Evolutionary conservation across 768 basidiomycete species (phyloP).

Genomic region (Tulasnella sp.): DNA sequence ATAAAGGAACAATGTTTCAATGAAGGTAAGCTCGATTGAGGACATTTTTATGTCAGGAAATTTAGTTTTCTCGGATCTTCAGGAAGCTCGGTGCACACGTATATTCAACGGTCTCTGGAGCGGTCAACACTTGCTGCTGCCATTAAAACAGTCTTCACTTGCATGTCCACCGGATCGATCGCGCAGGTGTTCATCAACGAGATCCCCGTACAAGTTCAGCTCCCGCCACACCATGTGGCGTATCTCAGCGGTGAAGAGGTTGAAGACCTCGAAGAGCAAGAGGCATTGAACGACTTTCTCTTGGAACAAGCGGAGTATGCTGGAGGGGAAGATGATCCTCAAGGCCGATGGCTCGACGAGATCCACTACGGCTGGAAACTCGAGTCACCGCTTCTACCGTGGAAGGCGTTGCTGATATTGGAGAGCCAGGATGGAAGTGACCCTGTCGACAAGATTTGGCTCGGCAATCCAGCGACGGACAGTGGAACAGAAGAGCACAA

Average conservation of each 20-base stretch:
- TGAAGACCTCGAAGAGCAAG: conserved; percentile 40
- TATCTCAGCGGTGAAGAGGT: conserved; percentile 41
- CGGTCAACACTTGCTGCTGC: conserved; percentile 62
- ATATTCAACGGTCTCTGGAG: conserved; percentile 40
- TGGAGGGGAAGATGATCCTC: conserved; percentile 38
- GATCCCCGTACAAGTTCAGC: conserved; percentile 72
- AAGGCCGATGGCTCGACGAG: conserved; percentile 45
- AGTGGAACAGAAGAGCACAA: conserved; percentile 47
- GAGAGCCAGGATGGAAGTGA: conserved; percentile 45
- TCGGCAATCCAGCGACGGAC: conserved; percentile 23
- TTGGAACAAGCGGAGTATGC: conserved; percentile 28
- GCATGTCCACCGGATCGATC: conserved; percentile 62
- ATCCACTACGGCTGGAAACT: conserved; percentile 62
- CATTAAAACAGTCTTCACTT: conserved; percentile 70
- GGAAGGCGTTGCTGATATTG: conserved; percentile 81
- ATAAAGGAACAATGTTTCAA: conserved; percentile 60
- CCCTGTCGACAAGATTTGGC: conserved; percentile 47
- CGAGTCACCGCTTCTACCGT: conserved; percentile 58
- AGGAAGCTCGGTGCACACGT: conserved; percentile 24
- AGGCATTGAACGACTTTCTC: conserved; percentile 31
- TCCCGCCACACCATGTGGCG: conserved; percentile 68
- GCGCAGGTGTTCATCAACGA: conserved; percentile 69
- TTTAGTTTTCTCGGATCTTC: conserved; percentile 25
- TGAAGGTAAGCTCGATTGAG: conserved; percentile 36
- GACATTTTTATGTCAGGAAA: conserved; percentile 17